These are phyloP conservation scores for Vigna unguiculata DNA, from an alignment of 306 rosid species.

Conservation along the genomic window DNA sequence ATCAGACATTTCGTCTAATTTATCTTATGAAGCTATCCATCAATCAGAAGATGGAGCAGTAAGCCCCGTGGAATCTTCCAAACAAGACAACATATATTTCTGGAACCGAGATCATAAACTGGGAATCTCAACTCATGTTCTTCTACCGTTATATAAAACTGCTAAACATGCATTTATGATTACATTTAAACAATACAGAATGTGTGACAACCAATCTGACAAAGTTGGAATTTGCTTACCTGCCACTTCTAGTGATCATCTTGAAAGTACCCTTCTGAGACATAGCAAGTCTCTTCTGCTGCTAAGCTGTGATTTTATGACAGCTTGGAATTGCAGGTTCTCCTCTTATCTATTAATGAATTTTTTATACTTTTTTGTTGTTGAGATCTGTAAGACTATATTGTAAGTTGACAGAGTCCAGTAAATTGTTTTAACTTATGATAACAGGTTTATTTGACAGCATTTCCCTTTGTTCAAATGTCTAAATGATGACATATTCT, in stretches of 20 bases:
- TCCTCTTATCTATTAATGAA: conserved; percentile 20
- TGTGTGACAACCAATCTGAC: conserved; percentile 38
- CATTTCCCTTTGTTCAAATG: not conserved
- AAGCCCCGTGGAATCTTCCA: conserved; percentile 42
- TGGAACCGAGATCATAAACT: conserved; percentile 84
- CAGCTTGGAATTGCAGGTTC: conserved; percentile 96
- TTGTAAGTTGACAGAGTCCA: conserved; percentile 7
- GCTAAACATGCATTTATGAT: conserved; percentile 65
- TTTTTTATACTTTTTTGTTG: not conserved
- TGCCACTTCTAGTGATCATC: conserved; percentile 41
- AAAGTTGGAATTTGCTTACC: conserved; percentile 39
- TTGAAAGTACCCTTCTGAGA: conserved; percentile 68
- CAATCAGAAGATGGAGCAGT: conserved; percentile 38
- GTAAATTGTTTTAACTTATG: not conserved
- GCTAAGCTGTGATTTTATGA: conserved; percentile 82
- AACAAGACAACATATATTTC: conserved; percentile 48
- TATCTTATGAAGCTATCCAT: conserved; percentile 40
- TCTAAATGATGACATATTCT: not conserved
- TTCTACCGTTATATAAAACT: conserved; percentile 66
- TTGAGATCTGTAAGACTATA: conserved; percentile 19
- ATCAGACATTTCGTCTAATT: conserved; percentile 40
- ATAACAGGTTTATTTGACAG: not conserved
- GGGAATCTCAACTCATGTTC: conserved; percentile 73
- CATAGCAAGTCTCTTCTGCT: conserved; percentile 75
- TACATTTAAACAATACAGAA: conserved; percentile 58